Evolutionary conservation across 495 filamentous ascomycete genomes (phyloP), one percentile per base, ranked within the genome.

Genomic region (Hyaloscypha finlandica): DNA sequence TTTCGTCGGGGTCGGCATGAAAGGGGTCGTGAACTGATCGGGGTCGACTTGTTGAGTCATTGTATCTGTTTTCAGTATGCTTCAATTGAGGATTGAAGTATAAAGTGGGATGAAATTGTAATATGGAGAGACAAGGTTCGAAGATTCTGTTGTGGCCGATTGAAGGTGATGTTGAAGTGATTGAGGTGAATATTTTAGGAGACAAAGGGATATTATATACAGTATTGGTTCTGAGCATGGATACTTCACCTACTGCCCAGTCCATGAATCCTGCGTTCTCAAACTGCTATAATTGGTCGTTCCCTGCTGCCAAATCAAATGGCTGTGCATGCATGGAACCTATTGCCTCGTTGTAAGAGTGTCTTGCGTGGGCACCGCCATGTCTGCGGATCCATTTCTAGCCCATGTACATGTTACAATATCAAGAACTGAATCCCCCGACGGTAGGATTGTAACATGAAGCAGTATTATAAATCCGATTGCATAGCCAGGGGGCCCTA

Each of bases 1-100:
- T 54, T 74, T 63, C 42, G 75, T 75, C 22, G 76, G 74, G 63
- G 74, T 75, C 29, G 71, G 63, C 25, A 63, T 58, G 54, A 72
- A 72, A 25, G 71, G 71, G 35, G 29, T 39, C 12, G 74, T 72
- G 51, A 64, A 68, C 14, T 61, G 45, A 48, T 74, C 45, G 25
- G 64, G 65, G 56, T 75, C 68, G 29, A 68, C 31, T 42, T 60
- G 12, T 56, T 67, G 39, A 20, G 42, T n/a, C 65, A 67, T 62
- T 48, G 9, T 14, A 4, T 16, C 4, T 48, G 9, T 11, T 11
- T 1, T 48, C 1, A 48, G 16, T 48, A 3, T 16, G 42, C 11
- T 19, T 48, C 42, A 19, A 19, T 48, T 48, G 42, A 48, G 16
- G 8, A 19, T 14, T 48, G 42, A 4, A 48, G 25, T 25, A 25